Evolutionary conservation across 257 asterid species (phyloP), one percentile per base, ranked within the genome.

Genomic region (Solanum lycopersicoides): DNA sequence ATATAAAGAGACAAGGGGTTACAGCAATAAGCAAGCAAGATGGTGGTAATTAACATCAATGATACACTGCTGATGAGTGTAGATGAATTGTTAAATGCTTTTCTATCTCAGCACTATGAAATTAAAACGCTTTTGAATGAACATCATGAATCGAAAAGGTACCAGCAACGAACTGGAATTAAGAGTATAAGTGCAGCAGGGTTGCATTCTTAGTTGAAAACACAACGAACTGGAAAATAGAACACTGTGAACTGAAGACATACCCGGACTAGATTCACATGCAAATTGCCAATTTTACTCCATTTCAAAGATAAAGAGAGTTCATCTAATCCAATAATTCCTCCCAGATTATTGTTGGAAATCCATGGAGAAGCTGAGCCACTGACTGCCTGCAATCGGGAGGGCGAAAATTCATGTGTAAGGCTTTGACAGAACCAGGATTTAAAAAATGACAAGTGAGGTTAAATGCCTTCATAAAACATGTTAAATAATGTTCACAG

Each of bases 201-300:
- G 66, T 13, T 23, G 66, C 39, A 47, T 6, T 20, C 68, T 47
- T 12, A 80, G 9, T 5, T 50, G 42, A 80, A 80, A 28, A 82
- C 20, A 50, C 18, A 82, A 30, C 12, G 69, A 82, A 82, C 45
- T 50, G 66, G 44, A 50, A 82, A 50, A 82, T 82, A 47, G 65
- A 80, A 50, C 20, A 30, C 12, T 18, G 12, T 47, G 44, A 82
- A 50, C 45, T 82, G 69, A 42, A 35, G 86, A 71, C 82, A 69
- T 93, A 97, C 99, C 99, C 94, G 94, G 87, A 97, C 88, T 87
- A 95, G 93, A 92, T 63, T 72, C 96, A 96, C 89, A 90, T 92
- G 99, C 89, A 97, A 89, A 90, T 91, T 92, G 25, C 99, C 99
- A 69, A 97, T 85, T 75, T 90, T 90, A 91, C 99, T 97, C 99